Evolutionary conservation across 495 filamentous ascomycete genomes (phyloP), one percentile per base, ranked within the genome.

Genomic region (Sordaria brevicollis): DNA sequence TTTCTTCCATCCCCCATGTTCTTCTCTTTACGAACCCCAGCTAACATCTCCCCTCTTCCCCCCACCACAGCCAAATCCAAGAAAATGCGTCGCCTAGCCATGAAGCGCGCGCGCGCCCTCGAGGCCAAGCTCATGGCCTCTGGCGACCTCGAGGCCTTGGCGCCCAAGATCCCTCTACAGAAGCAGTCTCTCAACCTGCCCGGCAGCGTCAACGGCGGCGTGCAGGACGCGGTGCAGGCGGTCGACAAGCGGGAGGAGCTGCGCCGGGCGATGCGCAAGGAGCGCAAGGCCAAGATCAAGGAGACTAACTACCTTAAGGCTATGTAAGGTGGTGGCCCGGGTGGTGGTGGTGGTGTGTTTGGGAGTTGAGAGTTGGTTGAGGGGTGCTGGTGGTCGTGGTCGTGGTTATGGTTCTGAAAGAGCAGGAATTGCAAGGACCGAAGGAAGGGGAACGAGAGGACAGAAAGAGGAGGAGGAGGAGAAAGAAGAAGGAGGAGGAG

Each of bases 241-340:
- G 83, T 76, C 65, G 77, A 84, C 29, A 87, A 86, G 75, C 83
- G 88, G 69, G 84, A 88, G 69, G 87, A 89, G 69, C 81, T 97
- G 70, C 90, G 84, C 75, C 87, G 85, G 78, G 85, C 88, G 9
- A 85, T 92, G 83, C 84, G 93, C 76, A 86, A 83, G 72, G 89
- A 93, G 73, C 86, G 93, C 76, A 88, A 91, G 75, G 89, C 85
- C 71, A 85, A 83, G 74, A 97, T 99, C 74, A 95, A 94, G 84
- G 95, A 98, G 83, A 84, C 75, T 69, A 99, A 99, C 83, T 99
- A 95, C 86, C 86, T 99, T 83, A 91, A 89, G 83, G 86, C 88
- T 19, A 91, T 96, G 87, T 89, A 86, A 79, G 79, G 72, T 65
- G 65, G n/a, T n/a, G n/a, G n/a, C n/a, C n/a, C n/a, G n/a, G 37